These are phyloP conservation scores for Phialophora expanda DNA, from an alignment of 2,329 filamentous ascomycete genomes.

Conservation along the genomic window DNA sequence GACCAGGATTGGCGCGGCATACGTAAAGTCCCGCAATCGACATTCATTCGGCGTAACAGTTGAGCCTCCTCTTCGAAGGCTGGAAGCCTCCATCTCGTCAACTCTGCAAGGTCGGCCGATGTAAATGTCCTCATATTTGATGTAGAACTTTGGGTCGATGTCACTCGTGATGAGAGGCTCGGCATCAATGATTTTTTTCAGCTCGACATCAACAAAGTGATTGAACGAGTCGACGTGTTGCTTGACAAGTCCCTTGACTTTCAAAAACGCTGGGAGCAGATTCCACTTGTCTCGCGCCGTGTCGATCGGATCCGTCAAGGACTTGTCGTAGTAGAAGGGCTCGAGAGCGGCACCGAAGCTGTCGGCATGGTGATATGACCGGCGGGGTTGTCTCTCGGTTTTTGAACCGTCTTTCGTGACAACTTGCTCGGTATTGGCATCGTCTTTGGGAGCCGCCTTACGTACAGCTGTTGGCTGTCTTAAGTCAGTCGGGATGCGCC, in stretches of 20 bases:
- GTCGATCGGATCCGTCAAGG: constrained; percentile 70
- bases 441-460: constrained; percentile 22
- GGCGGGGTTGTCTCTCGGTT: constrained; percentile 26
- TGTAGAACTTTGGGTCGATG: constrained; percentile 88
- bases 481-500: background rate
- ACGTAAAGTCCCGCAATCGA: constrained; percentile 95
- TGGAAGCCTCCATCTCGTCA: constrained; percentile 71
- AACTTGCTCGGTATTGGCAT: background rate
- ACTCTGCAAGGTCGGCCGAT: constrained; percentile 80
- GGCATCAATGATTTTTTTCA: constrained; percentile 94
- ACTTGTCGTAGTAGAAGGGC: constrained; percentile 73
- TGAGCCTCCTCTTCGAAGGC: constrained; percentile 53
- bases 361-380: constrained; percentile 39
- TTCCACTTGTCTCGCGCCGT: constrained; percentile 91
- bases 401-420: constrained; percentile 23
- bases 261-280: constrained; percentile 92
- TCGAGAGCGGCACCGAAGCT: constrained; percentile 69
- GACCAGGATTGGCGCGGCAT: constrained; percentile 90
- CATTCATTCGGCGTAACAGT: constrained; percentile 92
- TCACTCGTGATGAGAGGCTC: constrained; percentile 90
- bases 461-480: constrained; percentile 21
- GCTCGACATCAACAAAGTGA: constrained; percentile 94
- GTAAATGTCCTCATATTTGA: constrained; percentile 85
- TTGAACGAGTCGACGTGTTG: constrained; percentile 99
- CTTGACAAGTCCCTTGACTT: constrained; percentile 95